These are phyloP conservation scores for Suhomyces canberraensis DNA, from an alignment of 805 yeast genomes.

Conservation along the genomic window DNA sequence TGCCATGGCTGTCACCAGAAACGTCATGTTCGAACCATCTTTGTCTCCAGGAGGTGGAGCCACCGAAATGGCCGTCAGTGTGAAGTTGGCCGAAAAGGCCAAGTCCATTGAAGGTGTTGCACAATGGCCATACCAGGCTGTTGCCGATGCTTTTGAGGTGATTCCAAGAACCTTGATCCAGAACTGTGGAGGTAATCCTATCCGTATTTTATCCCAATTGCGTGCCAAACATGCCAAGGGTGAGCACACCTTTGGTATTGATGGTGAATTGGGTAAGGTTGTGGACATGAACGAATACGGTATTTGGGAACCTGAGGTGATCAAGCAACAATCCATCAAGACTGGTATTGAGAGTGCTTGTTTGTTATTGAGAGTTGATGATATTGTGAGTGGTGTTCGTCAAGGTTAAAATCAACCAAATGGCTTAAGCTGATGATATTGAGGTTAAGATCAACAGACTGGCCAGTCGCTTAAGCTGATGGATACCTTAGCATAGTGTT, in stretches of 20 bases:
- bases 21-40: conserved; percentile 90
- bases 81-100: conserved; percentile 82
- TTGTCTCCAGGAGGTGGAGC: conserved; percentile 99
- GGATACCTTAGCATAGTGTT: too few relatives aligned
- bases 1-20: conserved; percentile 97
- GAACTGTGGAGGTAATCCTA: conserved; percentile 97
- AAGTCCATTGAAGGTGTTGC: conserved; percentile 90
- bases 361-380: conserved; percentile 91
- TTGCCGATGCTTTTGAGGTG: conserved; percentile 97
- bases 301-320: conserved; percentile 98
- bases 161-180: conserved; percentile 96
- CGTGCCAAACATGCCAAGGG: conserved; percentile 98
- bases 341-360: conserved; percentile 99
- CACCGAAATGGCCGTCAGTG: conserved; percentile 97
- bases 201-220: conserved; percentile 80
- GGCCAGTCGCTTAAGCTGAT: too few relatives aligned
- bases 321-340: conserved; percentile 93
- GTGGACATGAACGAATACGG: conserved; percentile 96
- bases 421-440: too few relatives aligned
- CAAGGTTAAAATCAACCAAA: too few relatives aligned
- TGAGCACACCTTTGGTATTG: conserved; percentile 79
- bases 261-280: conserved; percentile 90
- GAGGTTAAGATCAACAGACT: too few relatives aligned
- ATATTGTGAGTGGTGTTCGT: conserved; percentile 94
- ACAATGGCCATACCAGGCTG: conserved; percentile 99